Percentiles rank a stretch among this genome's conserved stretches.
phyloP scores from a whole-genome alignment of 225 moss, liverwort and hornwort genomes.

The Sphagnum contortum region DNA sequence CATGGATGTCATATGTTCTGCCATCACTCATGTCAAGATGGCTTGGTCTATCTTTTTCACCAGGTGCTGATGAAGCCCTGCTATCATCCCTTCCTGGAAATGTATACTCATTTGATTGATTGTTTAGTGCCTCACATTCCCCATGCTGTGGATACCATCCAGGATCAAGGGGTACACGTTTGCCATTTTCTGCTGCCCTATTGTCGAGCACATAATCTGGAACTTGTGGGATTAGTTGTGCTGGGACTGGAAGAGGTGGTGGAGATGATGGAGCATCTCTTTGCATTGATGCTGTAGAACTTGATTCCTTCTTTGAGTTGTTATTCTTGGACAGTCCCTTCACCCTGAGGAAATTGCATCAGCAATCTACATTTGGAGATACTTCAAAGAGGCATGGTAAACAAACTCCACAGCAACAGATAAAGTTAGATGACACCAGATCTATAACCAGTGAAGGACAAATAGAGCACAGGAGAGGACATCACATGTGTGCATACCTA shows the following conservation, averaged over 20 bases:
- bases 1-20: conserved; percentile 28
- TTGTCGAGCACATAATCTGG: conserved; percentile 42
- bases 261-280: conserved; percentile 82
- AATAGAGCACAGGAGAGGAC: not conserved
- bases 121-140: conserved; percentile 32
- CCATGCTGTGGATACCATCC: conserved; percentile 56
- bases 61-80: conserved; percentile 30
- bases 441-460: not conserved
- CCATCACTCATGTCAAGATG: conserved; percentile 41
- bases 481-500: conserved; percentile 31
- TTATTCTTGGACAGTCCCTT: conserved; percentile 93
- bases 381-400: conserved; percentile 1
- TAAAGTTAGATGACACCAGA: not conserved
- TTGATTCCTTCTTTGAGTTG: conserved; percentile 62
- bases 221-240: conserved; percentile 51
- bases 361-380: not conserved
- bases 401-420: not conserved
- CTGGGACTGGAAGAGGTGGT: conserved; percentile 37
- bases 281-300: conserved; percentile 27
- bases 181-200: conserved; percentile 40
- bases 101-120: conserved; percentile 48
- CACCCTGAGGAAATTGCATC: conserved; percentile 40
- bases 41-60: conserved; percentile 69
- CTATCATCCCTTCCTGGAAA: conserved; percentile 70
- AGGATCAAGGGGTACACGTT: conserved; percentile 49